Percentiles rank a stretch among this genome's conserved stretches.
phyloP scores from a whole-genome alignment of 2,329 filamentous ascomycete genomes.

The Ceratocystis albifundus region DNA sequence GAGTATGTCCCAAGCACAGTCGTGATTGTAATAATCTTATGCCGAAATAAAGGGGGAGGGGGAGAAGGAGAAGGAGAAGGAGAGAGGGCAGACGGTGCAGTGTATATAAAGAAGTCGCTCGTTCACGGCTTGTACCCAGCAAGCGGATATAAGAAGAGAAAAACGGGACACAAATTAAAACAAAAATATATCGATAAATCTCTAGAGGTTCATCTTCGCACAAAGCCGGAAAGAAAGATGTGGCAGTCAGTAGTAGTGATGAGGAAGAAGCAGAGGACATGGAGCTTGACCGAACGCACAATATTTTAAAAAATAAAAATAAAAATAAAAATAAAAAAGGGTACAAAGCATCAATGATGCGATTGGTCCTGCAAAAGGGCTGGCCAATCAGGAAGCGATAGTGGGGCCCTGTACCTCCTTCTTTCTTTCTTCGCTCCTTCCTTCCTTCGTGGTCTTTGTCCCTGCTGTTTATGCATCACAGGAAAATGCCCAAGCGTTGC shows the following conservation, averaged over 20 bases:
- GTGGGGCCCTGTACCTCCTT: constrained; percentile 9
- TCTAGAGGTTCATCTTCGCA: too few relatives aligned
- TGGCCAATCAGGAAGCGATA: background rate
- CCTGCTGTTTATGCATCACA: background rate
- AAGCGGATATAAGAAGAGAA: background rate
- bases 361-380: background rate
- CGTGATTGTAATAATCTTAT: background rate
- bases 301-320: background rate
- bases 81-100: background rate
- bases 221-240: background rate
- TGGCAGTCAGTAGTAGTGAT: background rate
- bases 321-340: background rate
- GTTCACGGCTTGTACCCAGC: too few relatives aligned
- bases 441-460: constrained; percentile 12
- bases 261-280: background rate
- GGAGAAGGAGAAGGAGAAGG: too few relatives aligned
- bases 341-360: background rate
- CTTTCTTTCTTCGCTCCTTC: background rate
- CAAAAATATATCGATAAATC: too few relatives aligned
- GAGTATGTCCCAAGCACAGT: background rate
- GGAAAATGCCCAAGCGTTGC: background rate
- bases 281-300: background rate
- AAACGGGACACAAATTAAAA: background rate
- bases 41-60: background rate
- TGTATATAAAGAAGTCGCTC: background rate